Conservation (phyloP, 768 basidiomycete genomes). For the Mycena sanguinolenta region DNA sequence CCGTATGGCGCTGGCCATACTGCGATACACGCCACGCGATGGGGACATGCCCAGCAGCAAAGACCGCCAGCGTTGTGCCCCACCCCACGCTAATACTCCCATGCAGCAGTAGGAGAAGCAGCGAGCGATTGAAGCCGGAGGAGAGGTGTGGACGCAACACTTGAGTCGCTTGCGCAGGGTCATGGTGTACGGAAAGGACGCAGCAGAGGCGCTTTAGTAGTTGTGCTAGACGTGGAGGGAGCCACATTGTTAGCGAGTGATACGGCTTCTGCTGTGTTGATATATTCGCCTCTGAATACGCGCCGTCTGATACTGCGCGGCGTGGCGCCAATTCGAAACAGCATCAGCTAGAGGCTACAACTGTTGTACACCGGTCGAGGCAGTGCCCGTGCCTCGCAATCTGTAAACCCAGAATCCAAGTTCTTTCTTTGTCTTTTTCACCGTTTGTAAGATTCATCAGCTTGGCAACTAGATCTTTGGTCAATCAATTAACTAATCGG, state of each 20-base stretch:
- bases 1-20: constrained; percentile 11
- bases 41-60: constrained; percentile 4
- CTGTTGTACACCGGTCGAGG: background rate
- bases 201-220: background rate
- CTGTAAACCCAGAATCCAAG: background rate
- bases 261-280: background rate
- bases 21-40: constrained; percentile 5
- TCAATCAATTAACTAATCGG: background rate
- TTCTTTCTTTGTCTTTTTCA: too few relatives aligned
- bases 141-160: background rate
- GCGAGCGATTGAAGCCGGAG: background rate
- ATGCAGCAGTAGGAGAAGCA: background rate
- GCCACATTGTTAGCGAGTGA: background rate
- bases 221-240: background rate
- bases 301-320: background rate
- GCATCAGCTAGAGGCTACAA: background rate
- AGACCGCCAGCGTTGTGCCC: background rate
- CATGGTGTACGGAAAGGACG: background rate
- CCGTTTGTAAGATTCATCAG: too few relatives aligned
- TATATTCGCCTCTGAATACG: background rate
- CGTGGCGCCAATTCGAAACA: background rate
- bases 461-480: background rate
- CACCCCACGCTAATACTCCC: background rate
- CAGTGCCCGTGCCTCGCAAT: background rate
- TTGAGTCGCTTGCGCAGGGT: background rate